Conservation (phyloP, 2,329 filamentous ascomycete species). For the Cytospora schulzeri region DNA sequence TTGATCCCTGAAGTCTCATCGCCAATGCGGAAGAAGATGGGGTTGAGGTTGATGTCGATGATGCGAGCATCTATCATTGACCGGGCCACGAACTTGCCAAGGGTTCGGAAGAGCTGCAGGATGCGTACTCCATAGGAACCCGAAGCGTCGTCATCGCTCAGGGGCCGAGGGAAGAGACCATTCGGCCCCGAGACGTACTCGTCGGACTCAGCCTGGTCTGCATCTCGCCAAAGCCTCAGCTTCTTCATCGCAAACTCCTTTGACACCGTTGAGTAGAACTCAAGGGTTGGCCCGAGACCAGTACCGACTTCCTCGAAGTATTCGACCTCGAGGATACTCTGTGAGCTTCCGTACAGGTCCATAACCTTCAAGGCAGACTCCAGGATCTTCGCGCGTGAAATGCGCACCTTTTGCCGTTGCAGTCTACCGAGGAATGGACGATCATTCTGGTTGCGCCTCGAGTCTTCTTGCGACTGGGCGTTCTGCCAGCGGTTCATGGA, state of each 20-base stretch:
- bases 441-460: conserved; percentile 82
- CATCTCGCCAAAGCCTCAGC: conserved; percentile 93
- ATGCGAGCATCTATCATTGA: conserved; percentile 99
- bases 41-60: conserved; percentile 96
- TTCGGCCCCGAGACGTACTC: conserved; percentile 84
- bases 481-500: conserved; percentile 99
- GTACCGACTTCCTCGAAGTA: conserved; percentile 99
- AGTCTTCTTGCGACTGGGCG: conserved; percentile 79
- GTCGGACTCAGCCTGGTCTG: conserved; percentile 69
- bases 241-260: conserved; percentile 98
- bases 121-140: conserved; percentile 84
- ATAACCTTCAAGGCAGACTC: conserved; percentile 98
- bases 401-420: conserved; percentile 96
- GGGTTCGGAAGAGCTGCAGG: conserved; percentile 84
- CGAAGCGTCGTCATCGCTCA: conserved; percentile 75
- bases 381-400: conserved; percentile 89
- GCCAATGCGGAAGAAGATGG: conserved; percentile 94
- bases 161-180: conserved; percentile 88
- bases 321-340: conserved; percentile 94
- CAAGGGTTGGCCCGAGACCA: conserved; percentile 89
- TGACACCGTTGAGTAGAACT: conserved; percentile 97
- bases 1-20: conserved; percentile 68
- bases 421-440: conserved; percentile 87
- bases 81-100: conserved; percentile 95
- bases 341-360: conserved; percentile 96